A percentile compares a stretch with the other conserved stretches of the same genome.
Conservation (phyloP, 2,329 filamentous ascomycete species). For the Monilinia fructicola region DNA sequence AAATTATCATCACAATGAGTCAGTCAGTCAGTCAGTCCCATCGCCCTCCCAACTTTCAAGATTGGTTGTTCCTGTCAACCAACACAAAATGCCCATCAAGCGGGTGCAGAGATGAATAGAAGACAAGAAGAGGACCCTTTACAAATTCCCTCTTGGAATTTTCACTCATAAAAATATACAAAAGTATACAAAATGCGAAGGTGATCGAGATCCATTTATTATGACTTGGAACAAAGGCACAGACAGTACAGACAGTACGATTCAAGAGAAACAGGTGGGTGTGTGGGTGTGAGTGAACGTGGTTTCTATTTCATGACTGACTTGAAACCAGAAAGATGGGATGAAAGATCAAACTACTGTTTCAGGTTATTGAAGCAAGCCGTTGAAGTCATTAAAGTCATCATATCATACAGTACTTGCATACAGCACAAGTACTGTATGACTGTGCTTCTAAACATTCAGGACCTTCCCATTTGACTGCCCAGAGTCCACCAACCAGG, state of each 20-base stretch:
- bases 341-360: conserved; percentile 2
- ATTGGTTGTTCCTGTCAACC: background rate
- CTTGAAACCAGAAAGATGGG: background rate
- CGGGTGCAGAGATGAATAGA: background rate
- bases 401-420: too few relatives aligned
- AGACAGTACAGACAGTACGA: too few relatives aligned
- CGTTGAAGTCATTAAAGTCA: background rate
- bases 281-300: background rate
- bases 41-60: too few relatives aligned
- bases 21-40: too few relatives aligned
- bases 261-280: background rate
- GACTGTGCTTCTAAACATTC: background rate
- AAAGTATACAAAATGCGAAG: background rate
- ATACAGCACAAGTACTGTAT: too few relatives aligned
- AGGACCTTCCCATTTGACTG: background rate
- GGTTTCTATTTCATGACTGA: background rate
- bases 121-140: background rate
- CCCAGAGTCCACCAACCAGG: background rate
- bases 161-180: background rate
- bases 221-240: too few relatives aligned
- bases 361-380: background rate
- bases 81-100: background rate
- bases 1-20: background rate
- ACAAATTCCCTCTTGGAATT: too few relatives aligned
- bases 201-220: background rate